Evolutionary conservation across 768 basidiomycete genomes (phyloP).

Genomic region (Mycena capillaripes): DNA sequence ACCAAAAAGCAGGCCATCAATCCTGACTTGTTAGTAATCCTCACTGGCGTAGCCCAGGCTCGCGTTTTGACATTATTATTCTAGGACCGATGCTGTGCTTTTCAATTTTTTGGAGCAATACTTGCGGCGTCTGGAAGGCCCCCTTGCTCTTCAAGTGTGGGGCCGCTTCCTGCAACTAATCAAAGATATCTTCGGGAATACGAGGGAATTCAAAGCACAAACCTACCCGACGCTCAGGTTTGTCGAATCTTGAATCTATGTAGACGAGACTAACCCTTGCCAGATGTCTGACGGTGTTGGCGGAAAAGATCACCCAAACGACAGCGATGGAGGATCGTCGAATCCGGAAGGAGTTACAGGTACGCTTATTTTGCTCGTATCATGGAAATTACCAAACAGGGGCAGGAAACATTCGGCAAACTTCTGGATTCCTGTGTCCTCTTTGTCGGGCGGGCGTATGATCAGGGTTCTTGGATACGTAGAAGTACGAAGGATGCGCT

Average conservation of each 20-base stretch:
- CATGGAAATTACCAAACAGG: slow-evolving; percentile 6
- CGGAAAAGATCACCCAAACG: slow-evolving; percentile 90
- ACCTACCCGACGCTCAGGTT: slow-evolving; percentile 83
- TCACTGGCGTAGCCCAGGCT: not conserved
- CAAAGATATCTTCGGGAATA: slow-evolving; percentile 79
- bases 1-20: slow-evolving; percentile 72
- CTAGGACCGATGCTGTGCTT: slow-evolving; percentile 77
- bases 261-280: slow-evolving; percentile 31
- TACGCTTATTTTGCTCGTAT: slow-evolving; percentile 37
- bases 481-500: slow-evolving; percentile 75
- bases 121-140: slow-evolving; percentile 85
- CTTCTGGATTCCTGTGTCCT: slow-evolving; percentile 85
- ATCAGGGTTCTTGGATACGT: slow-evolving; percentile 86
- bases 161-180: slow-evolving; percentile 79
- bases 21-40: slow-evolving; percentile 74
- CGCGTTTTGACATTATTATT: slow-evolving; percentile 18
- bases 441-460: slow-evolving; percentile 79
- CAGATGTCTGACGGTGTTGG: slow-evolving; percentile 83
- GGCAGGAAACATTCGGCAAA: slow-evolving; percentile 86
- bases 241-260: slow-evolving; percentile 29
- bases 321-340: slow-evolving; percentile 92
- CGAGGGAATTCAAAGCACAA: slow-evolving; percentile 79
- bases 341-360: slow-evolving; percentile 91
- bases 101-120: slow-evolving; percentile 94
- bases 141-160: slow-evolving; percentile 96